Evolutionary conservation across 371 early-diverging fungal species (phyloP).

Genomic region (Actinomucor elegans): DNA sequence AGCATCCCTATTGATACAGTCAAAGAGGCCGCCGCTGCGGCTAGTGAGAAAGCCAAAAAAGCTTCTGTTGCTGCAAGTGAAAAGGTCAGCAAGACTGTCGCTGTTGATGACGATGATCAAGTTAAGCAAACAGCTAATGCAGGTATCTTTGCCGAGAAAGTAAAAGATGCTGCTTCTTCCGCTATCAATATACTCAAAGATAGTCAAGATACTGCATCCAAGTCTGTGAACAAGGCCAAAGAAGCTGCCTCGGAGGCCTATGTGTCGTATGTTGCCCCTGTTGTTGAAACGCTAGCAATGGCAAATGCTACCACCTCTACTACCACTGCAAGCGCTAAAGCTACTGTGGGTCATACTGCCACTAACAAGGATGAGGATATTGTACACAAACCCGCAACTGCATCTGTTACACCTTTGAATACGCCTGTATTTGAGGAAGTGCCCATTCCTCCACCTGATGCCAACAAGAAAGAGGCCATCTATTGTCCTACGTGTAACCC

Average conservation of each 20-base stretch:
- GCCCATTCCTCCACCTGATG: neutral
- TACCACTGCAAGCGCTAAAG: neutral
- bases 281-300: too few relatives aligned
- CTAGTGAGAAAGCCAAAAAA: neutral
- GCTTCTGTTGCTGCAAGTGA: neutral
- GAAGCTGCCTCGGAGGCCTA: too few relatives aligned
- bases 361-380: neutral
- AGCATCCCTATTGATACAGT: neutral
- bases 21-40: neutral
- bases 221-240: too few relatives aligned
- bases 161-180: neutral
- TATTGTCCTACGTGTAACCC: slow-evolving; percentile 3
- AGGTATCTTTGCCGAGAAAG: neutral
- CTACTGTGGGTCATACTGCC: neutral
- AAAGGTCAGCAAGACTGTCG: too few relatives aligned
- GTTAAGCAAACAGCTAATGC: too few relatives aligned
- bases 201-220: too few relatives aligned
- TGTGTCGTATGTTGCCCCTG: too few relatives aligned
- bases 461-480: slow-evolving; percentile 1
- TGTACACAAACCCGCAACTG: neutral
- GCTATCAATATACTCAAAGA: too few relatives aligned
- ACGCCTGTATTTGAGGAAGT: neutral
- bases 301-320: neutral
- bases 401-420: neutral
- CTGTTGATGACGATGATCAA: too few relatives aligned